Evolutionary conservation across 225 moss, liverwort and hornwort species (phyloP).

Genomic region (Rhytidiadelphus loreus): DNA sequence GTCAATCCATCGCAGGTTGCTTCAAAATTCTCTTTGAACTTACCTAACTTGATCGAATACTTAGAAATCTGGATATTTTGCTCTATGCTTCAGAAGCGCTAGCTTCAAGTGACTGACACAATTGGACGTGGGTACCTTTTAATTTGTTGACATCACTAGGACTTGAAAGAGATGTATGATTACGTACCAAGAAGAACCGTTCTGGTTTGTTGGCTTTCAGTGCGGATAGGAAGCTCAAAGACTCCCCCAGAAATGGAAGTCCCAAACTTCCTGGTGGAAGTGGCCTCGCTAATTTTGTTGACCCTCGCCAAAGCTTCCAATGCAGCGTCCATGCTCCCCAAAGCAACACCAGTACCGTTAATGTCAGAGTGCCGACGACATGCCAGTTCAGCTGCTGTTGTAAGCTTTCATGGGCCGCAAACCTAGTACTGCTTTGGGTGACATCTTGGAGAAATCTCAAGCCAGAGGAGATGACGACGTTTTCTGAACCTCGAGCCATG

Average conservation of each 20-base stretch:
- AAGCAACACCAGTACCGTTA: neutral
- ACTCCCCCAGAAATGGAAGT: neutral
- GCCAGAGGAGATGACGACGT: neutral
- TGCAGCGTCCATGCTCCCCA: neutral
- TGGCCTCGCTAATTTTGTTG: neutral
- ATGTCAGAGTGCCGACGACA: neutral
- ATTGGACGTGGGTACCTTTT: neutral
- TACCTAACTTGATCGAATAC: too few relatives aligned
- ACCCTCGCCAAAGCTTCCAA: neutral
- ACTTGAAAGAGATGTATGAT: neutral
- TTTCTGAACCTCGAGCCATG: neutral
- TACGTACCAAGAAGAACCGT: neutral
- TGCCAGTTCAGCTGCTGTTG: neutral
- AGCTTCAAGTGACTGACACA: neutral
- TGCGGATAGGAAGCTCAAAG: neutral
- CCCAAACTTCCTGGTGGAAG: neutral
- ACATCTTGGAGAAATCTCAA: neutral
- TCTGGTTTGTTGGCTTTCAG: neutral
- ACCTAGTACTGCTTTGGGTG: too few relatives aligned
- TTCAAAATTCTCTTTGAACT: too few relatives aligned
- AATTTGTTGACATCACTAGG: neutral
- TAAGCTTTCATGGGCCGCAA: too few relatives aligned
- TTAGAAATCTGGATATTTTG: too few relatives aligned
- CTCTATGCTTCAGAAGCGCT: neutral
- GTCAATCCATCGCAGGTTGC: too few relatives aligned